Evolutionary conservation across 805 yeast genomes (phyloP).

Genomic region (Cyberlindnera mississippiensis): DNA sequence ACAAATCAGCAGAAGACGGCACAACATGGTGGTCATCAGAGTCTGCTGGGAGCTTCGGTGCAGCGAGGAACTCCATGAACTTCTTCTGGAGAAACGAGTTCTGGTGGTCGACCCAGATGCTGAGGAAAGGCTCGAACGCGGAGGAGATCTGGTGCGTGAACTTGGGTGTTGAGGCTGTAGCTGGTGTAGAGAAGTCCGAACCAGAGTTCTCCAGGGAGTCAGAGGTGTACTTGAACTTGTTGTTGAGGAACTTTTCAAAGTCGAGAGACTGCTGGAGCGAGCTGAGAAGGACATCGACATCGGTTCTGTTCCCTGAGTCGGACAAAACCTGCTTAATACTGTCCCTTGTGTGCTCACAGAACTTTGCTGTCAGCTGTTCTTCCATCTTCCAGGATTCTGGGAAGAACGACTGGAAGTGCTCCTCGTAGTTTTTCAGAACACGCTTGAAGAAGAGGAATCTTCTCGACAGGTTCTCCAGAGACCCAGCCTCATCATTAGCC

Average conservation of each 20-base stretch:
- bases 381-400: slow-evolving; percentile 72
- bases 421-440: slow-evolving; percentile 55
- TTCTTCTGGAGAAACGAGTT: slow-evolving; percentile 58
- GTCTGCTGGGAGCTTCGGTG: slow-evolving; percentile 49
- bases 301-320: slow-evolving; percentile 38
- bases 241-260: slow-evolving; percentile 71
- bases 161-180: slow-evolving; percentile 19
- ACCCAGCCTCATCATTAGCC: slow-evolving; percentile 88
- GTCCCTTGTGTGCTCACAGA: slow-evolving; percentile 64
- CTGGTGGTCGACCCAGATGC: slow-evolving; percentile 85
- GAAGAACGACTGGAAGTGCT: slow-evolving; percentile 50
- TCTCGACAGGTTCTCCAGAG: slow-evolving; percentile 79
- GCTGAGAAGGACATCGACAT: slow-evolving; percentile 62
- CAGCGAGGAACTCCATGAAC: slow-evolving; percentile 59
- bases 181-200: slow-evolving; percentile 17
- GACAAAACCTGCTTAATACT: slow-evolving; percentile 58
- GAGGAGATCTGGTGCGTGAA: slow-evolving; percentile 48
- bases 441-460: slow-evolving; percentile 80
- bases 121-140: slow-evolving; percentile 81
- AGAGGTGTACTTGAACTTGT: slow-evolving; percentile 47
- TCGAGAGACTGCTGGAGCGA: slow-evolving; percentile 76
- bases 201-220: slow-evolving; percentile 14
- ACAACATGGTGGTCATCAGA: slow-evolving; percentile 62
- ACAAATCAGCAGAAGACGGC: slow-evolving; percentile 83
- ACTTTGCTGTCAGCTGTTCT: slow-evolving; percentile 51